Conservation (phyloP, 202 grass and related monocot species). For the Hordeum pubiflorum region DNA sequence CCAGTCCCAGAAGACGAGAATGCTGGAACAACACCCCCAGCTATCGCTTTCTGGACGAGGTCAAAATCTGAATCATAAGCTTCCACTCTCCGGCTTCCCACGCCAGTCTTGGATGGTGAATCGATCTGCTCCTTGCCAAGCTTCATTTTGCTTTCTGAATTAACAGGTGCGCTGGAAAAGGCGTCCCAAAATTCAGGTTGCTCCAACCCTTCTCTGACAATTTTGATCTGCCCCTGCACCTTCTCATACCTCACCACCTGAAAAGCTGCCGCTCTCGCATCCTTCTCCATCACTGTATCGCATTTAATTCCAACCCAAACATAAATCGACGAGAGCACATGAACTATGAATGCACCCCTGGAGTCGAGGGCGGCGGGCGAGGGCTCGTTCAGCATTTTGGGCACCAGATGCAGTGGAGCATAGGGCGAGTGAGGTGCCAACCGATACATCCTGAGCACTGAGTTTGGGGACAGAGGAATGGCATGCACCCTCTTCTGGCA, state of each 20-base stretch:
- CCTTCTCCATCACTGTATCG: constrained; percentile 75
- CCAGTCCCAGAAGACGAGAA: constrained; percentile 62
- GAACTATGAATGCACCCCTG: constrained; percentile 83
- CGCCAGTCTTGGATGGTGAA: constrained; percentile 38
- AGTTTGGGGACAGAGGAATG: constrained; percentile 76
- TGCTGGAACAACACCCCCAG: constrained; percentile 78
- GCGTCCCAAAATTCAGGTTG: constrained; percentile 81
- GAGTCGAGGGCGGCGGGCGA: constrained; percentile 69
- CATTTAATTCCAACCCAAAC: constrained; percentile 82
- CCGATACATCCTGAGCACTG: constrained; percentile 80
- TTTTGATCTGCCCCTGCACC: constrained; percentile 63
- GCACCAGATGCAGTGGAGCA: constrained; percentile 81
- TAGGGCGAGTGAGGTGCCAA: constrained; percentile 91
- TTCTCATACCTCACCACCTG: constrained; percentile 97
- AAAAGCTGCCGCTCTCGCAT: constrained; percentile 73
- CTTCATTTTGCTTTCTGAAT: constrained; percentile 42
- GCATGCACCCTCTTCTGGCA: constrained; percentile 97
- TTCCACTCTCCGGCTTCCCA: constrained; percentile 57
- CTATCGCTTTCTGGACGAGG: constrained; percentile 71
- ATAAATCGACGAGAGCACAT: constrained; percentile 75
- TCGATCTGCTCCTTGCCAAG: constrained; percentile 54
- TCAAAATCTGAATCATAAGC: constrained; percentile 84
- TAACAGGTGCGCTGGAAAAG: constrained; percentile 45
- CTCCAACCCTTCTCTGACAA: constrained; percentile 69
- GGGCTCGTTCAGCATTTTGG: constrained; percentile 92